Evolutionary conservation across 768 basidiomycete species (phyloP), one percentile per base, ranked within the genome.

Genomic region (Boletales sp.): DNA sequence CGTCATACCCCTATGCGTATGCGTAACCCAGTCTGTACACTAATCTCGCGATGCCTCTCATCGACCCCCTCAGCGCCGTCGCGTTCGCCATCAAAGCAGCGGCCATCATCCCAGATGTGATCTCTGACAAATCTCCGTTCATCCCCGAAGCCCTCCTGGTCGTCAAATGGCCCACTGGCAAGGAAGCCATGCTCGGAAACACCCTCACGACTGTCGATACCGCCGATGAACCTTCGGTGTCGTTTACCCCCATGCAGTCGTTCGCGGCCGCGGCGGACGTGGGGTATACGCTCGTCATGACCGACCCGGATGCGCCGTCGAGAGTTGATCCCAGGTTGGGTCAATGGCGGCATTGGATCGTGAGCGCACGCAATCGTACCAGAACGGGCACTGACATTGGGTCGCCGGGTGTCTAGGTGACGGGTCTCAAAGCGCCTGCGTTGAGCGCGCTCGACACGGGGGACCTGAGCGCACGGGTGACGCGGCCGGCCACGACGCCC

Each of bases 231-330:
- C 83, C 83, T 4, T 59, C 69, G 4, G 68, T 83, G 35, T 67
- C 64, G 34, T 69, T 83, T 29, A 68, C 71, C 3, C 75, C 79
- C 4, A 68, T 75, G 66, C 65, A 62, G 40, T 63, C 63, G 13
- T 69, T 66, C 14, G 66, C 63, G 2, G 63, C 61, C 19, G 56
- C 52, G 42, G 56, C 58, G 1, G 70, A 73, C 31, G 52, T 67
- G 8, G 70, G 70, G 4, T 82, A 80, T 53, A 81, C 81, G 8
- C 64, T 82, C 32, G 76, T 79, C 31, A 75, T 81, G 77, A 74
- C 75, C 4, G 81, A 83, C 57, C 81, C 81, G 2, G 81, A 82
- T 50, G 81, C 81, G 4, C 81, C 81, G 0, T 79, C 77, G 1
- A 65, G 75, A 40, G 61, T 53, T 8, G 71, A 79, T 34, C 79